These are phyloP conservation scores for Annulohypoxylon bovei DNA, from an alignment of 495 filamentous ascomycete species.

Conservation along the genomic window DNA sequence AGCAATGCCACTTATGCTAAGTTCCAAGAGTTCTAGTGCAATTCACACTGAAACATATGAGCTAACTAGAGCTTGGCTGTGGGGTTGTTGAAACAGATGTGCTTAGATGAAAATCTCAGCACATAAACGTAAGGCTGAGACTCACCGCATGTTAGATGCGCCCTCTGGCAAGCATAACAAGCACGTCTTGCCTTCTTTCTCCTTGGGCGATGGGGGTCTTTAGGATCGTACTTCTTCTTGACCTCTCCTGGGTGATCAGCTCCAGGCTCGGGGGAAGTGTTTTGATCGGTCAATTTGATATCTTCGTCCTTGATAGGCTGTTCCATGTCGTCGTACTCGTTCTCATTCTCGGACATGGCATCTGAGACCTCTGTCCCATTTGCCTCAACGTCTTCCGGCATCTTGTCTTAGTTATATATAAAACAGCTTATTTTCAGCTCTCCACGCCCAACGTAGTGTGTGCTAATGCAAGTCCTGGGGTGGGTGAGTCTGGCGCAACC, in stretches of 20 bases:
- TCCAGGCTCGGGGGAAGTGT: conserved; percentile 54
- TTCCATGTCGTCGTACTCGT: conserved; percentile 61
- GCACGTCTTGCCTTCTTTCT: conserved; percentile 96
- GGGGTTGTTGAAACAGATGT: conserved; percentile 34
- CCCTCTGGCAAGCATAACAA: conserved; percentile 96
- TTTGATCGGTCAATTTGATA: conserved; percentile 68
- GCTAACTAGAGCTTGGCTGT: conserved; percentile 21
- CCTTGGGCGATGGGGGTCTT: conserved; percentile 86
- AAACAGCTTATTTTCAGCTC: conserved; percentile 40
- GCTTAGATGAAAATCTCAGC: conserved; percentile 32
- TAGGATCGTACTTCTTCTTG: conserved; percentile 74
- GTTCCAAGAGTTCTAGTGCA: conserved; percentile 23
- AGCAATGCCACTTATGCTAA: conserved; percentile 23
- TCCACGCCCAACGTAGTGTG: conserved; percentile 25
- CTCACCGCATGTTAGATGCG: conserved; percentile 98
- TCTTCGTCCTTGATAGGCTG: conserved; percentile 60
- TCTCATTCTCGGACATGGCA: conserved; percentile 64
- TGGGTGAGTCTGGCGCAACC: conserved; percentile 47
- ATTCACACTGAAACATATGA: conserved; percentile 14
- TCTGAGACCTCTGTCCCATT: conserved; percentile 62
- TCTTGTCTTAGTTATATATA: conserved; percentile 61
- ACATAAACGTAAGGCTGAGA: conserved; percentile 47
- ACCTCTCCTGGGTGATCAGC: conserved; percentile 56
- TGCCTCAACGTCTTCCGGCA: conserved; percentile 57
- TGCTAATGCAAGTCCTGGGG: conserved; percentile 50